phyloP scores from a whole-genome alignment of 768 basidiomycete genomes.

The Pleurotus sapidus region DNA sequence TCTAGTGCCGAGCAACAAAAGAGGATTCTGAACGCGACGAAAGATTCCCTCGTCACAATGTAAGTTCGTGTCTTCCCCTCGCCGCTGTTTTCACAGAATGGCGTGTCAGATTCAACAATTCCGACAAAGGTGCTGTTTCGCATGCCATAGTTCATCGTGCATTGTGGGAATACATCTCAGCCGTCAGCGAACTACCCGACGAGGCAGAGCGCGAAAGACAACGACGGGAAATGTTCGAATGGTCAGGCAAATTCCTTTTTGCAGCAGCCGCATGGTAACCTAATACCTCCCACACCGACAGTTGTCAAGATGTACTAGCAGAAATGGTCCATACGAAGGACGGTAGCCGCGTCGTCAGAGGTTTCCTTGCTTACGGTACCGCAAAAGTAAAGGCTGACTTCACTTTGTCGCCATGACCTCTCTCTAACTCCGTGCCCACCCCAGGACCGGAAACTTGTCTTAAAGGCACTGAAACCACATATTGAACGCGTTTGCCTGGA shows the following conservation, averaged over 20 bases:
- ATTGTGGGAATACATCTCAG: conserved; percentile 80
- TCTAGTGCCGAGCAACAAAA: conserved; percentile 61
- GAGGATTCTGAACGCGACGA: conserved; percentile 64
- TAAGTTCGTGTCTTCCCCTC: conserved; percentile 32
- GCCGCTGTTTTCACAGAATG: conserved; percentile 4
- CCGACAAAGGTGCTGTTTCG: conserved; percentile 85
- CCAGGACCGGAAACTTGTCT: conserved; percentile 84
- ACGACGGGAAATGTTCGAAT: conserved; percentile 78
- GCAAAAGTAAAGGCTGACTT: conserved; percentile 59
- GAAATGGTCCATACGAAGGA: conserved; percentile 96
- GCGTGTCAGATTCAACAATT: conserved; percentile 73
- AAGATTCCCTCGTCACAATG: conserved; percentile 75
- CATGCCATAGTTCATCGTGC: conserved; percentile 88
- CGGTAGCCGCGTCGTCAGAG: conserved; percentile 81
- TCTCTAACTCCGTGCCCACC: neutral
- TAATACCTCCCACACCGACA: neutral
- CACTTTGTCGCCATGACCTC: neutral
- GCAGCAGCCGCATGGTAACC: no score
- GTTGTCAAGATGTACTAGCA: conserved; percentile 77
- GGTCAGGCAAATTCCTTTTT: conserved; percentile 33
- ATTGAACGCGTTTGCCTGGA: conserved; percentile 85
- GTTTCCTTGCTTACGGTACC: conserved; percentile 77
- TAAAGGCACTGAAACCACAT: conserved; percentile 88
- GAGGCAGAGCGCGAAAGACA: conserved; percentile 71
- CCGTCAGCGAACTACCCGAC: conserved; percentile 53